Evolutionary conservation across 768 basidiomycete genomes (phyloP).

Genomic region (Ramaria sp.): DNA sequence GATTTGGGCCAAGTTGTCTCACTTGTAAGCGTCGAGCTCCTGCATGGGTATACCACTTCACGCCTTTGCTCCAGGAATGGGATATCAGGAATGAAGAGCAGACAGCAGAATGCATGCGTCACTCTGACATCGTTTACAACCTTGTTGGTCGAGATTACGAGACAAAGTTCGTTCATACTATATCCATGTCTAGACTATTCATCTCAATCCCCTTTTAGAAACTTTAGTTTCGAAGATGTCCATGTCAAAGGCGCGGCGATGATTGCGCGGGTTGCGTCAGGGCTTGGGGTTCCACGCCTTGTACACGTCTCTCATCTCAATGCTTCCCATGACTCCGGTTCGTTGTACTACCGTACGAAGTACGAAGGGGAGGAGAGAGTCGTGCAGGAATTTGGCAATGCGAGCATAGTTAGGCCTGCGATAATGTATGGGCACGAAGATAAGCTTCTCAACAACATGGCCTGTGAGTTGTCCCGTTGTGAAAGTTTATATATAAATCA

Average conservation of each 20-base stretch:
- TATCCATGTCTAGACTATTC: background rate
- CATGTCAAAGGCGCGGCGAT: slow-evolving; percentile 73
- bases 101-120: slow-evolving; percentile 86
- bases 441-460: slow-evolving; percentile 84
- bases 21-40: slow-evolving; percentile 46
- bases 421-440: slow-evolving; percentile 93
- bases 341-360: slow-evolving; percentile 81
- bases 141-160: slow-evolving; percentile 89
- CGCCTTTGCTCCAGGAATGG: slow-evolving; percentile 63
- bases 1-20: slow-evolving; percentile 95
- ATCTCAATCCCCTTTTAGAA: slow-evolving; percentile 37
- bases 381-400: slow-evolving; percentile 67
- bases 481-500: background rate
- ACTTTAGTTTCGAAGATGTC: slow-evolving; percentile 75
- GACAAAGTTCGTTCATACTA: slow-evolving; percentile 61
- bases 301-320: slow-evolving; percentile 95
- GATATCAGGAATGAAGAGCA: slow-evolving; percentile 83
- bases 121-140: slow-evolving; percentile 96
- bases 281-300: slow-evolving; percentile 70
- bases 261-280: slow-evolving; percentile 75
- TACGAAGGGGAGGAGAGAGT: slow-evolving; percentile 85
- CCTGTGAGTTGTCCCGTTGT: slow-evolving; percentile 43
- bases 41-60: background rate
- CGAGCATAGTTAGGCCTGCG: slow-evolving; percentile 82
- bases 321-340: slow-evolving; percentile 66